Percentiles rank a stretch among this genome's conserved stretches.
phyloP scores from a whole-genome alignment of 495 filamentous ascomycete species.

The Xylaria cubensis region DNA sequence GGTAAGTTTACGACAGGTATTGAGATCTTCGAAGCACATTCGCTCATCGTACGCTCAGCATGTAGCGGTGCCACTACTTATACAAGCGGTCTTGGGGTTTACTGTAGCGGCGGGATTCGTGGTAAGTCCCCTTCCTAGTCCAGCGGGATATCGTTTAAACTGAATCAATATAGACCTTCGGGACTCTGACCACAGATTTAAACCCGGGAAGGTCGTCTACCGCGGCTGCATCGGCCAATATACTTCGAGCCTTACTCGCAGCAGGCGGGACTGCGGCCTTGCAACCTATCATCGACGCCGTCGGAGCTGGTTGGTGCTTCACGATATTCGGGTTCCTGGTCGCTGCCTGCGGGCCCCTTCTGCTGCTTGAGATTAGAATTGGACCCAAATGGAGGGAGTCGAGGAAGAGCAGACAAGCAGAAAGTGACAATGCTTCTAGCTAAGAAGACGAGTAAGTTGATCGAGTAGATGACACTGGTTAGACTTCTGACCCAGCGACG shows the following conservation, averaged over 20 bases:
- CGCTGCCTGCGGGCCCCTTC: conserved; percentile 4
- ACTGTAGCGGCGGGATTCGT: conserved; percentile 3
- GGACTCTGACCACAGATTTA: conserved; percentile 20
- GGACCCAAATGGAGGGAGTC: conserved; percentile 5
- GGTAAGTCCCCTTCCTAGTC: neutral
- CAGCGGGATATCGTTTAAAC: neutral
- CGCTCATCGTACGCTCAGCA: neutral
- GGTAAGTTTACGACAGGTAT: conserved; percentile 20
- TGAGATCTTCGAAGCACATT: neutral
- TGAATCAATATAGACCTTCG: neutral
- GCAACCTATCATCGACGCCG: conserved; percentile 30
- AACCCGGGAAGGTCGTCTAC: conserved; percentile 26
- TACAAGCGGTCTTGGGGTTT: neutral
- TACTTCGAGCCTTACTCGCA: conserved; percentile 27
- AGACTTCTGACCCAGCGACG: neutral
- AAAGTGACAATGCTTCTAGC: neutral
- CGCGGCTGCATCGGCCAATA: conserved; percentile 30
- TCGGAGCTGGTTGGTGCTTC: conserved; percentile 31
- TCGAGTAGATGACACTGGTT: neutral
- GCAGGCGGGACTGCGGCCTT: conserved; percentile 29
- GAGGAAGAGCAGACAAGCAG: neutral
- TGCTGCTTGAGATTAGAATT: conserved; percentile 3
- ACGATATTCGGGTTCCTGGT: conserved; percentile 28
- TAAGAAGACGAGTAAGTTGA: neutral
- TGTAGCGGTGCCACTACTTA: neutral